phyloP scores from a whole-genome alignment of 2,329 filamentous ascomycete genomes.

The Xylaria sp. region DNA sequence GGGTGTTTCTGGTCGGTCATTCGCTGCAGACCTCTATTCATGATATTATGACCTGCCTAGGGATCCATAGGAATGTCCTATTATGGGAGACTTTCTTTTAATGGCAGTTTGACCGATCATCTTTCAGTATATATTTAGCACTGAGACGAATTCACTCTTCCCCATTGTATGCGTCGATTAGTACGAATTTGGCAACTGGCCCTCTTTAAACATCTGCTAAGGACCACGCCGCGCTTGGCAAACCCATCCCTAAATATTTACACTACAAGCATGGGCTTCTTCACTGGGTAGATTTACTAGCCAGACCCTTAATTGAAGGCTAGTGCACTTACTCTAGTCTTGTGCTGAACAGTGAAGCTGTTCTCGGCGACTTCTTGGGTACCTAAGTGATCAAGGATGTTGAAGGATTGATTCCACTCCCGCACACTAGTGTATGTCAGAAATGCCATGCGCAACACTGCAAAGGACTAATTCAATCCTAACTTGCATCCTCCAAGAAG shows the following conservation, averaged over 20 bases:
- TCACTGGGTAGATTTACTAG: background rate
- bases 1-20: background rate
- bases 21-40: background rate
- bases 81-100: background rate
- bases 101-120: background rate
- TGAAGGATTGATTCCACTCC: background rate
- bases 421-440: background rate
- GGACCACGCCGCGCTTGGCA: background rate
- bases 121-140: conserved; percentile 6
- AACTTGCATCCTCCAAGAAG: background rate
- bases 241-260: background rate
- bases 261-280: background rate
- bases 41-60: background rate
- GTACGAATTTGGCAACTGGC: too few species aligned
- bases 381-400: conserved; percentile 3
- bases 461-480: background rate
- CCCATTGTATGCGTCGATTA: background rate
- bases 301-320: background rate
- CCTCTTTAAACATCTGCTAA: background rate
- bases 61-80: background rate
- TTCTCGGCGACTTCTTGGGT: background rate
- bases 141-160: too few species aligned
- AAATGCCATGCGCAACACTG: background rate
- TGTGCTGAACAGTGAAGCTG: background rate
- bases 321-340: background rate